phyloP scores from a whole-genome alignment of 352 stramenopile genomes.

The Phytophthora nicotianae region DNA sequence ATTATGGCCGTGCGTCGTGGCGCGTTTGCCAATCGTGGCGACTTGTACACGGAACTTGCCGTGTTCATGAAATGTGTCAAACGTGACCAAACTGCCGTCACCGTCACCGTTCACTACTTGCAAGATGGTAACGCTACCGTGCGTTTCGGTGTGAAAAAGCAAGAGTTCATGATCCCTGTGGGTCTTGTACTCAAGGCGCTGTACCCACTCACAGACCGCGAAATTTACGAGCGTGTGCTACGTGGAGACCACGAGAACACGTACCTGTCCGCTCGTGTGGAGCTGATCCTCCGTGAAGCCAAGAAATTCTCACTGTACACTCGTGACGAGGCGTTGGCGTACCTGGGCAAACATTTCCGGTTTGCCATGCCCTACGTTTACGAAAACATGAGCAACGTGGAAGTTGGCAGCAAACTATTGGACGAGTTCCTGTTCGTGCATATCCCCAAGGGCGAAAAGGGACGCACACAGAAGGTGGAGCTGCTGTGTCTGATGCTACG shows the following conservation, averaged over 20 bases:
- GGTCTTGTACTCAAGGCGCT: slow-evolving; percentile 98
- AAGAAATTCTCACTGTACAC: slow-evolving; percentile 94
- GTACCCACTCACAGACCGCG: slow-evolving; percentile 89
- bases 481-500: slow-evolving; percentile 96
- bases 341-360: slow-evolving; percentile 97
- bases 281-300: slow-evolving; percentile 97
- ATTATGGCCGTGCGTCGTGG: slow-evolving; percentile 95
- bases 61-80: slow-evolving; percentile 97
- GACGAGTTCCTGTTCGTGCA: slow-evolving; percentile 98
- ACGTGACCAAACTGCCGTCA: slow-evolving; percentile 96
- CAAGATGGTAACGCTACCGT: slow-evolving; percentile 96
- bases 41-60: slow-evolving; percentile 96
- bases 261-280: slow-evolving; percentile 96
- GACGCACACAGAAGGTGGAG: slow-evolving; percentile 91
- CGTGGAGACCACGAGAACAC: slow-evolving; percentile 96
- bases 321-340: slow-evolving; percentile 90
- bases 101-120: slow-evolving; percentile 98
- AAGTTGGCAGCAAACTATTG: slow-evolving; percentile 90
- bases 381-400: slow-evolving; percentile 87
- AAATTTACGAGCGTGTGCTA: slow-evolving; percentile 98
- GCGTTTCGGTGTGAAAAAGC: slow-evolving; percentile 96
- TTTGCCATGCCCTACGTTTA: slow-evolving; percentile 88
- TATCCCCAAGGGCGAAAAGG: slow-evolving; percentile 90
- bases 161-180: slow-evolving; percentile 98
- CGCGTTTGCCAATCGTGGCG: slow-evolving; percentile 97